Evolutionary conservation across 1,284 basidiomycete genomes (phyloP), one percentile per base, ranked within the genome.

Genomic region (Cystobasidium pallidum): DNA sequence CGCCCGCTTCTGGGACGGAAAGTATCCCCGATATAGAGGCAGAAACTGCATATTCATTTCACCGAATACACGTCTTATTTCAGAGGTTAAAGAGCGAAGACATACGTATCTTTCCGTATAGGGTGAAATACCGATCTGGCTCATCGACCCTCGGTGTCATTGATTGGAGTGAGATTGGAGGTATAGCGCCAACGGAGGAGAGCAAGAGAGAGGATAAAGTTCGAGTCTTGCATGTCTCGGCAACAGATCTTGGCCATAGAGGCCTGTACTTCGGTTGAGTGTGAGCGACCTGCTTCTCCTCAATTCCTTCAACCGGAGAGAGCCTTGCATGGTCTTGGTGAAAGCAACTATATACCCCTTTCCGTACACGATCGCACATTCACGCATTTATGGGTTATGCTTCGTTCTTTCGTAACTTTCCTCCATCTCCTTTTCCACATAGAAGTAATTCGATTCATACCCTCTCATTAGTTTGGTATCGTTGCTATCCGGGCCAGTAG

Each of bases 131-230:
- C 41, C 19, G 57, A 26, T 59, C 57, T 36, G 57, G 32, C 6
- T 59, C 57, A 10, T 59, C 57, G 11, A 59, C 57, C 21, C 11
- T 36, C 11, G 57, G 39, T 6, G 19, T 36, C 21, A 59, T 59
- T 39, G 57, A 59, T 43, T 59, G 57, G 57, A 59, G 34, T 39
- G 57, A 59, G 21, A 7, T 59, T 39, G 2, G 6, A 15, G 57
- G 57, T 24, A 26, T 59, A 15, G n/a, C 15, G 15, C 57, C 57
- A 32, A 39, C 57, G 15, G 57, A 59, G 41, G 57, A 59, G 15
- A 39, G 34, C 21, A 59, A 59, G n/a, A 36, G 57, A 24, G 57
- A 59, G 57, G 57, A 59, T 39, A 59, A 4, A 59, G 24, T 28
- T 43, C 36, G 57, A 39, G n/a, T 59, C 11, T 43, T 59, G 6